Percentiles rank a stretch among this genome's conserved stretches.
phyloP scores from a whole-genome alignment of 2,329 filamentous ascomycete genomes.

The Domatiomyces catenatus region DNA sequence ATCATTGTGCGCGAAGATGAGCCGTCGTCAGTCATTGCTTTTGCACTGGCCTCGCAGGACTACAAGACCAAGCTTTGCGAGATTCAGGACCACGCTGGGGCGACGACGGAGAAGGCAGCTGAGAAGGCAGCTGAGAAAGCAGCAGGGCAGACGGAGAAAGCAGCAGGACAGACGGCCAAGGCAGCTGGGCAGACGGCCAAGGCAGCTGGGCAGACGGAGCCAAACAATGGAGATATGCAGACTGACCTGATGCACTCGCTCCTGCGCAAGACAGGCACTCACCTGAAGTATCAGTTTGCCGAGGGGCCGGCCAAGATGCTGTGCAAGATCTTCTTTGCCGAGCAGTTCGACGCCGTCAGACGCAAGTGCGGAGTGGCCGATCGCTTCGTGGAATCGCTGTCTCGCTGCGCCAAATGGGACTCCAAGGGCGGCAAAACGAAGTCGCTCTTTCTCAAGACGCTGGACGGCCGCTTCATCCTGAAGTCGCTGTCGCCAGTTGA shows the following conservation, averaged over 20 bases:
- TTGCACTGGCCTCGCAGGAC: slow-evolving; percentile 75
- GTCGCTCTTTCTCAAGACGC: slow-evolving; percentile 88
- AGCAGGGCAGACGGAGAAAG: too few species aligned
- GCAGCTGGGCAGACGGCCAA: slow-evolving; percentile 7
- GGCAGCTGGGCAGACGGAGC: slow-evolving; percentile 8
- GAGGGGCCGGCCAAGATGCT: slow-evolving; percentile 89
- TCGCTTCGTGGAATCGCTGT: slow-evolving; percentile 86
- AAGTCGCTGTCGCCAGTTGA: slow-evolving; percentile 85
- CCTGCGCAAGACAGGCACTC: slow-evolving; percentile 69
- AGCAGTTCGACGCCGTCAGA: slow-evolving; percentile 89
- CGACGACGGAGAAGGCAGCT: slow-evolving; percentile 19
- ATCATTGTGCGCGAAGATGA: slow-evolving; percentile 96
- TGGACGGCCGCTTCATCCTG: slow-evolving; percentile 85
- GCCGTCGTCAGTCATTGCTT: slow-evolving; percentile 86
- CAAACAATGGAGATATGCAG: slow-evolving; percentile 36
- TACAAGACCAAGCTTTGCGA: slow-evolving; percentile 63
- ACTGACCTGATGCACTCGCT: slow-evolving; percentile 72
- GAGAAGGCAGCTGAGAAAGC: too few species aligned
- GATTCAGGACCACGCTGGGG: slow-evolving; percentile 22
- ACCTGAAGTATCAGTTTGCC: slow-evolving; percentile 89
- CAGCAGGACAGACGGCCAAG: too few species aligned
- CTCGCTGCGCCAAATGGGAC: slow-evolving; percentile 93
- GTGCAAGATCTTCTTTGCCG: slow-evolving; percentile 97
- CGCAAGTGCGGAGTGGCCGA: slow-evolving; percentile 86
- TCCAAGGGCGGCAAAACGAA: slow-evolving; percentile 97